A percentile compares a stretch with the other conserved stretches of the same genome.
These are phyloP conservation scores for Aspergillus novoparasiticus DNA, from an alignment of 2,329 filamentous ascomycete species.

Conservation along the genomic window DNA sequence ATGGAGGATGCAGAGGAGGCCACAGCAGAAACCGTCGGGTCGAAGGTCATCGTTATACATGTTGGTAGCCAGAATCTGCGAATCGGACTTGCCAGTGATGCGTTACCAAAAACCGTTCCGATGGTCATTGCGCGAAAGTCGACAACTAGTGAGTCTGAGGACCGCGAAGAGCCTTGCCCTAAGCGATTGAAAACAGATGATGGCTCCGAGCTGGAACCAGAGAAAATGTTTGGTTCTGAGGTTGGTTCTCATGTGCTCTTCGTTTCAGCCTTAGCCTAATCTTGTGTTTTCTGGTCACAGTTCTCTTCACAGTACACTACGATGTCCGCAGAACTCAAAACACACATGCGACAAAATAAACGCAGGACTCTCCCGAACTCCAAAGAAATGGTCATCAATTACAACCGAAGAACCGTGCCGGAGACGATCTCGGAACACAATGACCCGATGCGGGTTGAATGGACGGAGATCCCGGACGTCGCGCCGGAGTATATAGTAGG, in stretches of 20 bases:
- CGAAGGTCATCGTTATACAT: slow-evolving; percentile 93
- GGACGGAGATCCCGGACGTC: slow-evolving; percentile 76
- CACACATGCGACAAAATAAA: slow-evolving; percentile 91
- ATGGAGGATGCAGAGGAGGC: slow-evolving; percentile 59
- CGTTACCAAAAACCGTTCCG: slow-evolving; percentile 88
- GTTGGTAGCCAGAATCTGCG: slow-evolving; percentile 93
- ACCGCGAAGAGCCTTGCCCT: slow-evolving; percentile 75
- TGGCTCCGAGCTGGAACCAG: slow-evolving; percentile 54
- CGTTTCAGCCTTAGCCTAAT: neutral
- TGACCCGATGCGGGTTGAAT: slow-evolving; percentile 89
- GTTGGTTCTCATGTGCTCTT: slow-evolving; percentile 46
- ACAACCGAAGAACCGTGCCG: slow-evolving; percentile 80
- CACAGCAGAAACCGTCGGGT: slow-evolving; percentile 68
- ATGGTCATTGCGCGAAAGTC: slow-evolving; percentile 87
- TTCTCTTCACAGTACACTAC: slow-evolving; percentile 70
- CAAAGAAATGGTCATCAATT: slow-evolving; percentile 92
- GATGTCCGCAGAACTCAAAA: slow-evolving; percentile 83
- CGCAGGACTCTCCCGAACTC: slow-evolving; percentile 95
- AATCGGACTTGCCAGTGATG: slow-evolving; percentile 94
- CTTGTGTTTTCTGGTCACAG: slow-evolving; percentile 31
- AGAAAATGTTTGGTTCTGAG: slow-evolving; percentile 88
- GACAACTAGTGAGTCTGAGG: slow-evolving; percentile 77
- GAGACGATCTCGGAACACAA: slow-evolving; percentile 94
- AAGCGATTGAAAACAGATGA: slow-evolving; percentile 64
- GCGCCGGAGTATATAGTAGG: slow-evolving; percentile 81